Conservation (phyloP, 768 basidiomycete genomes). For the Lactifluus pinguis region DNA sequence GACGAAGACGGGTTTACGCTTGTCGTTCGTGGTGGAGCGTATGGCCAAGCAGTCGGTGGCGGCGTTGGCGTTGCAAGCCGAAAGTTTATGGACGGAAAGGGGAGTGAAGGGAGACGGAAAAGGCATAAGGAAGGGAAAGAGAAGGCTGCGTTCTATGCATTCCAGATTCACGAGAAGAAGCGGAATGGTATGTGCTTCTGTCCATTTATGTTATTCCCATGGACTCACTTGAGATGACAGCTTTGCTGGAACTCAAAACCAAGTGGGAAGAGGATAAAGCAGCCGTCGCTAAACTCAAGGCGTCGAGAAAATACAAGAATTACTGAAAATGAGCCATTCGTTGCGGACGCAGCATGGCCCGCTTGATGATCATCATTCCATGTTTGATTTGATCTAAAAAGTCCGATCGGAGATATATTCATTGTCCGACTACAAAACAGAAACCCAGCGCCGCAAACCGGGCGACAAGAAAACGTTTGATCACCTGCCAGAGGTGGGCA, state of each 20-base stretch:
- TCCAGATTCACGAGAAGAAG: conserved; percentile 87
- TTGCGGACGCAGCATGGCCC: no score
- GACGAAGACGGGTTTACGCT: conserved; percentile 95
- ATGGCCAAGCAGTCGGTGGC: conserved; percentile 81
- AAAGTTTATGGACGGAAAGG: conserved; percentile 32
- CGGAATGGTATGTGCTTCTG: conserved; percentile 48
- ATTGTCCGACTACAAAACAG: neutral
- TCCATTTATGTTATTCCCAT: neutral
- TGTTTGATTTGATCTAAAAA: no score
- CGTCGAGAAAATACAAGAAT: conserved; percentile 64
- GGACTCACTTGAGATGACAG: conserved; percentile 25
- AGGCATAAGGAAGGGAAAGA: conserved; percentile 59
- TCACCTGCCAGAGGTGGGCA: no score
- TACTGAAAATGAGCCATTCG: no score
- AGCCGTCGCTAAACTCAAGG: conserved; percentile 72
- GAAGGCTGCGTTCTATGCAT: conserved; percentile 68
- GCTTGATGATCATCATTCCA: no score
- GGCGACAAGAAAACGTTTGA: neutral
- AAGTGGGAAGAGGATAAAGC: conserved; percentile 87
- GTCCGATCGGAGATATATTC: neutral
- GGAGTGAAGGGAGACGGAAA: conserved; percentile 38
- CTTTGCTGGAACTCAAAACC: conserved; percentile 51
- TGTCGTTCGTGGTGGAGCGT: conserved; percentile 85
- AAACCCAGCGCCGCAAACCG: neutral
- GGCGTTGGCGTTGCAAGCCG: conserved; percentile 61